Percentiles rank a stretch among this genome's conserved stretches.
phyloP scores from a whole-genome alignment of 306 rosid species.

The Citrullus colocynthis region DNA sequence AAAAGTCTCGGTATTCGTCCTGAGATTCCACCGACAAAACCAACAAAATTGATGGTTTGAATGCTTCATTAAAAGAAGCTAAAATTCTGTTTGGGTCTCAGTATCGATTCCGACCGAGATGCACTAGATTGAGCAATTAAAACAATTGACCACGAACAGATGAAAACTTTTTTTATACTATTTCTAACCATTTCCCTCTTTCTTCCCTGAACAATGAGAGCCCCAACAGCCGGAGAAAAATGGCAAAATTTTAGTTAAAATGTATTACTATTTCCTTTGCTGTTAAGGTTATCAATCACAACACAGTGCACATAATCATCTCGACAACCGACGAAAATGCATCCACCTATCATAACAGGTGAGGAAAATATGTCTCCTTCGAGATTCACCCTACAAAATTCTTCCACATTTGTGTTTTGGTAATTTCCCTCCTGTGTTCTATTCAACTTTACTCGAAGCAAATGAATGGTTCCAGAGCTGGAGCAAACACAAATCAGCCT shows the following conservation, averaged over 20 bases:
- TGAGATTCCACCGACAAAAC: too few relatives aligned
- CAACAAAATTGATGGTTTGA: too few relatives aligned
- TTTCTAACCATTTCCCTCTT: background rate
- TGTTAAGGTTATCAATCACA: background rate
- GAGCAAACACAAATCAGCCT: slow-evolving; percentile 72
- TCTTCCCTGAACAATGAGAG: background rate
- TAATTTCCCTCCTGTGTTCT: slow-evolving; percentile 2
- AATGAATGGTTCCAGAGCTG: slow-evolving; percentile 52
- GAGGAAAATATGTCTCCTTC: slow-evolving; percentile 71
- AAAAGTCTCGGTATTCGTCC: too few relatives aligned
- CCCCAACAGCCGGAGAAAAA: background rate
- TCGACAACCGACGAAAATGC: slow-evolving; percentile 72
- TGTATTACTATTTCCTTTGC: background rate
- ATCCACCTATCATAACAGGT: slow-evolving; percentile 70
- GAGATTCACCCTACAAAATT: slow-evolving; percentile 43
- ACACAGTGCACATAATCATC: slow-evolving; percentile 66
- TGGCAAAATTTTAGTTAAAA: background rate
- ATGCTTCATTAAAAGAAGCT: too few relatives aligned
- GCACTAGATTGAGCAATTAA: too few relatives aligned
- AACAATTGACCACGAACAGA: too few relatives aligned
- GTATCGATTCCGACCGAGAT: too few relatives aligned
- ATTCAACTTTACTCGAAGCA: slow-evolving; percentile 37
- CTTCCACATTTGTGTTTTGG: slow-evolving; percentile 27
- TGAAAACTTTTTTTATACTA: too few relatives aligned
- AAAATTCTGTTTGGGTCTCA: too few relatives aligned